Conservation (phyloP, 2,329 filamentous ascomycete genomes). For the Exutisphaerella laricina region DNA sequence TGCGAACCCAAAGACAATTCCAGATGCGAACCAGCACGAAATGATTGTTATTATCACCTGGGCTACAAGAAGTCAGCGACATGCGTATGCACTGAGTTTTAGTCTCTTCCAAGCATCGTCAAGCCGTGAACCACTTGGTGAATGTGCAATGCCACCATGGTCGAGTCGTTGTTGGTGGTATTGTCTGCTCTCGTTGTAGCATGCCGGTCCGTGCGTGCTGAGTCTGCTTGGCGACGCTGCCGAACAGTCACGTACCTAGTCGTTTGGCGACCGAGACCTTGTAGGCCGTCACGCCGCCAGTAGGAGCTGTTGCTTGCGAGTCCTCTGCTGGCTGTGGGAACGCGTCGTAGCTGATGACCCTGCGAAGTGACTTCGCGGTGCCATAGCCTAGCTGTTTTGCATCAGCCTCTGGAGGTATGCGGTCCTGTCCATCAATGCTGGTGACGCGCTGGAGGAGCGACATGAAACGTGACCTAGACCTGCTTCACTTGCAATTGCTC, state of each 20-base stretch:
- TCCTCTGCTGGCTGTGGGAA: slow-evolving; percentile 37
- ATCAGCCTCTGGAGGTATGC: slow-evolving; percentile 31
- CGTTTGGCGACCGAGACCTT: slow-evolving; percentile 40
- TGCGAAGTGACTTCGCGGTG: slow-evolving; percentile 31
- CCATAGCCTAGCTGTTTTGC: slow-evolving; percentile 19
- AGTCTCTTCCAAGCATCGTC: no score
- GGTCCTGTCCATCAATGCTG: slow-evolving; percentile 45
- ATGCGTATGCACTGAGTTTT: no score
- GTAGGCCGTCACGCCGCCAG: slow-evolving; percentile 44
- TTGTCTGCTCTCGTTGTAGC: no score
- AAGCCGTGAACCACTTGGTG: no score
- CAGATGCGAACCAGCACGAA: slow-evolving; percentile 71
- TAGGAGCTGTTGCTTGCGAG: slow-evolving; percentile 35
- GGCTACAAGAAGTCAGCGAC: slow-evolving; percentile 41
- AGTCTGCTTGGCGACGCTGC: no score
- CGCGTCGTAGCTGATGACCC: slow-evolving; percentile 46
- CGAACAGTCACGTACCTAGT: slow-evolving; percentile 24
- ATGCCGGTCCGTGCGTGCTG: no score
- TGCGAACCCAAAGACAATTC: slow-evolving; percentile 77
- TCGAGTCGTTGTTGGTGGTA: no score
- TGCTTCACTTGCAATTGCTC: slow-evolving; percentile 2
- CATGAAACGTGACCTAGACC: slow-evolving; percentile 33
- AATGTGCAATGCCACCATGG: no score
- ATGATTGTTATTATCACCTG: slow-evolving; percentile 64
- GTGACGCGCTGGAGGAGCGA: slow-evolving; percentile 50